Conservation (phyloP, 2,329 filamentous ascomycete species). For the Sporothrix globosa region DNA sequence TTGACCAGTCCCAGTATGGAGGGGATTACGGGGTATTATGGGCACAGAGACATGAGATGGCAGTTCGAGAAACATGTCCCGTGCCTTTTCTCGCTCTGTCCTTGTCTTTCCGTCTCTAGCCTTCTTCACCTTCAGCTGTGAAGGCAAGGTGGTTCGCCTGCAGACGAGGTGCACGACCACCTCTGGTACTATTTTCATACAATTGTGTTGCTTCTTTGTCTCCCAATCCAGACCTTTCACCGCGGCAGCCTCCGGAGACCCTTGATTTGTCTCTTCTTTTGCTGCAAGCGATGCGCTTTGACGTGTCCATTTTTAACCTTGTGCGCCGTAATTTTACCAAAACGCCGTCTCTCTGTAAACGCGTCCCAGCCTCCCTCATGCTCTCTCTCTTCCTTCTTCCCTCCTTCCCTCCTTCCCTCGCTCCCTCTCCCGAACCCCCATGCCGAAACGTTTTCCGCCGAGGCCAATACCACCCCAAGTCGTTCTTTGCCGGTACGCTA, state of each 20-base stretch:
- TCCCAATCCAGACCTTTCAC: not conserved
- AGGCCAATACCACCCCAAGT: constrained; percentile 2
- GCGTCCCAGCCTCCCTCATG: not conserved
- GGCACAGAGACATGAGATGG: not conserved
- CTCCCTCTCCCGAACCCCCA: not conserved
- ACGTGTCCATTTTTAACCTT: constrained; percentile 15
- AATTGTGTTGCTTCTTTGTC: not conserved
- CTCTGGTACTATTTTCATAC: not conserved
- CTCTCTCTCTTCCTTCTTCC: too few species aligned
- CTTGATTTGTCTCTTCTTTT: not conserved
- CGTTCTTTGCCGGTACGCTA: constrained; percentile 4
- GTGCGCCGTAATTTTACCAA: not conserved
- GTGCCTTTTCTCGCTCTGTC: not conserved
- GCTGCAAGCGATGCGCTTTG: constrained; percentile 14
- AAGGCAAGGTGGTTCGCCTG: not conserved
- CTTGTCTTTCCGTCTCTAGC: not conserved
- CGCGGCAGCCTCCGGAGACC: constrained; percentile 1
- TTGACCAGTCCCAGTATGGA: too few species aligned
- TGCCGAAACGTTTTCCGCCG: not conserved
- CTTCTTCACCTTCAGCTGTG: constrained; percentile 5
- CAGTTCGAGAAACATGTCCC: too few species aligned
- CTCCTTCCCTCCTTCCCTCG: not conserved
- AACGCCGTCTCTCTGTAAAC: too few species aligned
- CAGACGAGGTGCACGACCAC: not conserved
- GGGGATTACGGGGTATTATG: too few species aligned